Evolutionary conservation across 495 filamentous ascomycete genomes (phyloP).

Genomic region (Talaromyces stipitatus): DNA sequence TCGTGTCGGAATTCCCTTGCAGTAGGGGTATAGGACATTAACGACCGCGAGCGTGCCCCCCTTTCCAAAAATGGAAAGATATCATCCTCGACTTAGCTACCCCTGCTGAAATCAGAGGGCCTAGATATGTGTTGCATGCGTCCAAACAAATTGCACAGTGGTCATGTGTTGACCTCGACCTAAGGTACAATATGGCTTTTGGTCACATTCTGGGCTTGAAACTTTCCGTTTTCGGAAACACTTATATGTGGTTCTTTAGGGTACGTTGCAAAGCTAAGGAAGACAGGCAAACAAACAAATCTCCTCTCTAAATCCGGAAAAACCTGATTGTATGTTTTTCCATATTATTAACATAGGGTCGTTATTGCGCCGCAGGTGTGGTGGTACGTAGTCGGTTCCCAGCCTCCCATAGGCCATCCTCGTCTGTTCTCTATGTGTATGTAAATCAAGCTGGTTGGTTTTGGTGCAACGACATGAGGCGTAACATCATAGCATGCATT

Average conservation of each 20-base stretch:
- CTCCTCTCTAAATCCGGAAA: not conserved
- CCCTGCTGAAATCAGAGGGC: not conserved
- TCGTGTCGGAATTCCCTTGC: not conserved
- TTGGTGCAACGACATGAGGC: no score
- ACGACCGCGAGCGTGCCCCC: not conserved
- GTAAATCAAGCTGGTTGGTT: no score
- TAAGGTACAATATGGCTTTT: not conserved
- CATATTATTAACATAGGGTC: not conserved
- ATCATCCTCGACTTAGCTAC: not conserved
- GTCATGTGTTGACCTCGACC: not conserved
- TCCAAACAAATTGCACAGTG: not conserved
- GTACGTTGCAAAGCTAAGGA: not conserved
- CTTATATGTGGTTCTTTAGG: not conserved
- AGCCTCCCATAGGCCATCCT: no score
- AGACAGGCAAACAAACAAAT: not conserved
- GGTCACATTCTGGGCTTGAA: not conserved
- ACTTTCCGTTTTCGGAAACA: slow-evolving; percentile 1
- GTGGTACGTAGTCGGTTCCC: not conserved
- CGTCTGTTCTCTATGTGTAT: no score
- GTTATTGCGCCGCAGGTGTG: not conserved
- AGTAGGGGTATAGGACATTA: not conserved
- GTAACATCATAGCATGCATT: no score
- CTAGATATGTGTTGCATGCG: not conserved
- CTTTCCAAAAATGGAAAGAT: not conserved
- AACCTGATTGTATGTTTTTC: not conserved